Evolutionary conservation across 2,329 filamentous ascomycete species (phyloP).

Genomic region (Xylariaceae sp.): DNA sequence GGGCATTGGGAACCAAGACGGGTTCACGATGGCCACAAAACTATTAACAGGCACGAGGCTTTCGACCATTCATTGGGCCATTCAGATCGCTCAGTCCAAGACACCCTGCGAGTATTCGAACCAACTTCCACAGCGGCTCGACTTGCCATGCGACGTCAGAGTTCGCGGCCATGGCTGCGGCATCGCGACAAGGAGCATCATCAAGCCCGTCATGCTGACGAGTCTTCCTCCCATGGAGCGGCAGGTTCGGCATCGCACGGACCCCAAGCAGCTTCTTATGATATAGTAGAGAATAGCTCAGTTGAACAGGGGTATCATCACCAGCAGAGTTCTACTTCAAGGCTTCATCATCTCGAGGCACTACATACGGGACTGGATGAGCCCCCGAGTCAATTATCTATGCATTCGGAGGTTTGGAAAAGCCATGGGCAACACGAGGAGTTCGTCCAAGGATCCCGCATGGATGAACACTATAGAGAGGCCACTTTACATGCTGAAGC

Average conservation of each 20-base stretch:
- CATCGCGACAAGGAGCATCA: too few species aligned
- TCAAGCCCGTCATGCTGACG: too few species aligned
- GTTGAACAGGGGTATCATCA: not conserved
- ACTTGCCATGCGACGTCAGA: too few species aligned
- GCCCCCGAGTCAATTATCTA: not conserved
- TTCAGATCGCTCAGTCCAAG: too few species aligned
- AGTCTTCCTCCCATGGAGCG: too few species aligned
- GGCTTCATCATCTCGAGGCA: not conserved
- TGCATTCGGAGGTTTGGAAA: too few species aligned
- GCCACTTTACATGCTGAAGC: conserved; percentile 6
- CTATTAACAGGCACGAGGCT: not conserved
- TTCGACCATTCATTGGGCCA: not conserved
- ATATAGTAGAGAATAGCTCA: too few species aligned
- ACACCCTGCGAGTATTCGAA: too few species aligned
- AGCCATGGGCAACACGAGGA: not conserved
- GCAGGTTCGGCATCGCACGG: too few species aligned
- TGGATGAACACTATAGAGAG: conserved; percentile 3
- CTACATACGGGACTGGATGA: not conserved
- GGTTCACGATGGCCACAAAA: conserved; percentile 3
- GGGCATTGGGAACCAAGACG: conserved; percentile 1
- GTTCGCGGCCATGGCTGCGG: too few species aligned
- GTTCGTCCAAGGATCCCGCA: not conserved
- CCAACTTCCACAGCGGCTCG: too few species aligned
- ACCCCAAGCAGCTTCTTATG: too few species aligned
- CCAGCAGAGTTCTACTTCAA: not conserved